phyloP scores from a whole-genome alignment of 2,329 filamentous ascomycete species.

The Trichoderma sp. region DNA sequence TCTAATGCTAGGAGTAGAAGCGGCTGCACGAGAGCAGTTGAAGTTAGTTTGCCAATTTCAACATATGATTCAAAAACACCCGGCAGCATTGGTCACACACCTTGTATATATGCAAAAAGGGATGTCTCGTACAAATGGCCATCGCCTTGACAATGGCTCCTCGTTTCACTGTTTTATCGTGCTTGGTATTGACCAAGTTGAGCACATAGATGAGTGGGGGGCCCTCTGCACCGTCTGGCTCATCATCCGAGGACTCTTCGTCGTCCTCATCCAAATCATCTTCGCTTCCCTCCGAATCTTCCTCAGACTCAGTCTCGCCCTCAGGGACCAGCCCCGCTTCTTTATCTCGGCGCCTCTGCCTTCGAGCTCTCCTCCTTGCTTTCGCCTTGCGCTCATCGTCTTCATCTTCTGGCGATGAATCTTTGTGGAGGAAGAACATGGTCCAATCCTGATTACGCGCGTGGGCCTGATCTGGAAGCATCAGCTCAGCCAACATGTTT shows the following conservation, averaged over 20 bases:
- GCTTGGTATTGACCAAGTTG: conserved; percentile 97
- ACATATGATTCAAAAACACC: not conserved
- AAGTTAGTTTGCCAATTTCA: conserved; percentile 27
- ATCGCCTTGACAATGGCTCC: conserved; percentile 96
- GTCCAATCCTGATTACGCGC: conserved; percentile 97
- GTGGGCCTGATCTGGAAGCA: conserved; percentile 97
- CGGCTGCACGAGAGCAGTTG: conserved; percentile 55
- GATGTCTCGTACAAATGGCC: conserved; percentile 97
- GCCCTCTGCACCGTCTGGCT: conserved; percentile 73
- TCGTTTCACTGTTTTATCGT: conserved; percentile 89
- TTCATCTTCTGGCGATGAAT: conserved; percentile 81
- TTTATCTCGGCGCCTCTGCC: conserved; percentile 54
- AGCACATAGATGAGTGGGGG: conserved; percentile 95
- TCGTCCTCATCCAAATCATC: conserved; percentile 56
- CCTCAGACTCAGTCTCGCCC: conserved; percentile 47
- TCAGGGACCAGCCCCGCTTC: conserved; percentile 51
- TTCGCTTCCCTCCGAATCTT: conserved; percentile 51
- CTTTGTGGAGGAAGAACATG: conserved; percentile 97
- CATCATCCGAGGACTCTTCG: conserved; percentile 58
- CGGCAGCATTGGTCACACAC: conserved; percentile 46
- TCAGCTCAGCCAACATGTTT: conserved; percentile 96
- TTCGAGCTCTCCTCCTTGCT: conserved; percentile 52
- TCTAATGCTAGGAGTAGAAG: conserved; percentile 87
- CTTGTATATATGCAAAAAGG: conserved; percentile 99
- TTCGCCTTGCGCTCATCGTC: conserved; percentile 66